phyloP scores from a whole-genome alignment of 192 early-diverging fungal species.

The Paraglomus brasilianum region DNA sequence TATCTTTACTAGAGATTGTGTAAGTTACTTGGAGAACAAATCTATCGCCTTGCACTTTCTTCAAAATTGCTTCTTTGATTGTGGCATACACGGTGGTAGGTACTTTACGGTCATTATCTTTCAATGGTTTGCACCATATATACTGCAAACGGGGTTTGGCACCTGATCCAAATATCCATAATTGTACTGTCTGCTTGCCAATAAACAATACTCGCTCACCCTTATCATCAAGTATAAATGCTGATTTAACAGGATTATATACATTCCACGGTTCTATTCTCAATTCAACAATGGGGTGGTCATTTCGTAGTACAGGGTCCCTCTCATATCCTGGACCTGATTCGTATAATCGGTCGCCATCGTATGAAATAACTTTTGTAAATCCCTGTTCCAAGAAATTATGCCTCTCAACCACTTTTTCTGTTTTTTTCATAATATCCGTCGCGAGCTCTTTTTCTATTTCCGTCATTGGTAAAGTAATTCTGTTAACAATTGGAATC shows the following conservation, averaged over 20 bases:
- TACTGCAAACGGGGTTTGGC: conserved; percentile 1
- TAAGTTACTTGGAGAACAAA: neutral
- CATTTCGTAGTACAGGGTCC: neutral
- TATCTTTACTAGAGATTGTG: neutral
- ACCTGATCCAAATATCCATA: conserved; percentile 4
- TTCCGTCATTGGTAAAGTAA: neutral
- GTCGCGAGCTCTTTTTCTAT: no score
- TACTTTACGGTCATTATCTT: neutral
- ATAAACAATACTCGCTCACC: conserved; percentile 7
- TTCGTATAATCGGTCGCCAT: conserved; percentile 10
- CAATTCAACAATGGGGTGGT: conserved; percentile 9
- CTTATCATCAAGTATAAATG: conserved; percentile 9
- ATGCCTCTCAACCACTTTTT: conserved; percentile 4
- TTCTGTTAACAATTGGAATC: neutral
- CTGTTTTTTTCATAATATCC: no score
- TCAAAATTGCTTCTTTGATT: conserved; percentile 1
- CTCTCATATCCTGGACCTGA: neutral
- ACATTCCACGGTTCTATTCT: conserved; percentile 17
- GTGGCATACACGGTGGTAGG: neutral
- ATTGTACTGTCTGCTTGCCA: conserved; percentile 14
- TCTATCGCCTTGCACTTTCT: neutral
- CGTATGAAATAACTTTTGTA: neutral
- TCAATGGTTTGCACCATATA: conserved; percentile 10
- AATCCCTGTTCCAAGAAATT: neutral
- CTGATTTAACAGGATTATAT: conserved; percentile 12